Base-by-base conservation (phyloP, 768 basidiomycete genomes). In the Cystobasidium tubakii region DNA sequence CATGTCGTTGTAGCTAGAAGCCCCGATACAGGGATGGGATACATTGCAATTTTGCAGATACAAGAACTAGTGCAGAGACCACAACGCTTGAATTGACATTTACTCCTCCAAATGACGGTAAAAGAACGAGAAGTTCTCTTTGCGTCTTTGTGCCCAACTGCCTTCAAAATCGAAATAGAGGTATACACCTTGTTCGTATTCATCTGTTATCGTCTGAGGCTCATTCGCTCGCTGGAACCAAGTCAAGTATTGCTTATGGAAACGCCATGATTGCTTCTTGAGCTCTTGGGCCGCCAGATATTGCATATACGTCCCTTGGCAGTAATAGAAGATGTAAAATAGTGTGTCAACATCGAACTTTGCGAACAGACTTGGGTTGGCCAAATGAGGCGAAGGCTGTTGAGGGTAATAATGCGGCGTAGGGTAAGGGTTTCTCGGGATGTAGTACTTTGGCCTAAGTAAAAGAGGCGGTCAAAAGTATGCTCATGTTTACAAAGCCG, bases 151-250 rank as follows among this genome's bases (percentile, higher is more conserved):
- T 81, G 93, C 96, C 96, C 95, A 99, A 76, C 90, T 91, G 63
- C 92, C 92, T 44, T 75, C 74, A 65, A 76, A 75, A 42, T 50
- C 67, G 81, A 98, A 97, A 85, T 99, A 99, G 39, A 96, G 90
- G 82, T 99, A 99, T 17, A 96, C 92, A 17, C 96, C 96, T 83
- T 98, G 94, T 82, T 99, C 96, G 81, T 97, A 99, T 81, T 98
- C 95, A 78, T 98, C 95, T 66, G 96, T 99, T 81, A 99, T 97
- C 0, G 93, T 93, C 79, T 95, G 92, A 10, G 96, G 96, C 79
- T 98, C 94, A 27, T 92, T 93, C 79, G 96, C 92, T 43, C 96
- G 87, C 82, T 98, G 96, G 87, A 99, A 99, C 79, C 96, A 99
- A 34, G 96, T 99, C 75, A 99, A 84, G 81, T 97, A 99, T 83